Conservation (phyloP, 2,329 filamentous ascomycete genomes). For the Leptodontidium sp. region DNA sequence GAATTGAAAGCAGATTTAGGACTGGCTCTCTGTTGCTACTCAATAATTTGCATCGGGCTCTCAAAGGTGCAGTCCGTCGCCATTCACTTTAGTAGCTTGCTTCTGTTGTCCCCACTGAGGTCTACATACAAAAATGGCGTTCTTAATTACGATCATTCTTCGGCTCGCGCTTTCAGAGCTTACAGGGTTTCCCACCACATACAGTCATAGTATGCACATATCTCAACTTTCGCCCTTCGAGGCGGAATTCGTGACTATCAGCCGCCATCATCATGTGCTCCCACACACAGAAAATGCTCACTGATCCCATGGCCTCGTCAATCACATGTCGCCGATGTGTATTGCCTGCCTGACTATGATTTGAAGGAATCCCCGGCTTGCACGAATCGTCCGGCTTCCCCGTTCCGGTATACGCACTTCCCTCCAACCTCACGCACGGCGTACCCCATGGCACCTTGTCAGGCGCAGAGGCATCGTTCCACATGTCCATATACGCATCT, state of each 20-base stretch:
- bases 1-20: too few species aligned
- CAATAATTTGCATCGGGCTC: too few species aligned
- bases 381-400: slow-evolving; percentile 29
- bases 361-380: slow-evolving; percentile 31
- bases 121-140: too few species aligned
- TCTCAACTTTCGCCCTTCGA: slow-evolving; percentile 31
- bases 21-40: too few species aligned
- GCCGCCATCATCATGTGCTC: slow-evolving; percentile 33
- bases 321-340: slow-evolving; percentile 30
- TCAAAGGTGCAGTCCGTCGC: too few species aligned
- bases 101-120: too few species aligned
- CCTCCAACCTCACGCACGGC: slow-evolving; percentile 25
- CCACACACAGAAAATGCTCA: slow-evolving; percentile 30
- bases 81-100: too few species aligned
- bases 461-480: slow-evolving; percentile 21
- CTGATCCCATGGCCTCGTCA: slow-evolving; percentile 28
- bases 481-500: slow-evolving; percentile 28
- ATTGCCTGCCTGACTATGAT: slow-evolving; percentile 29
- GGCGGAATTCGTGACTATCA: slow-evolving; percentile 32
- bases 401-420: slow-evolving; percentile 26
- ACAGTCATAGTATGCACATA: slow-evolving; percentile 35
- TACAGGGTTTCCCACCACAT: slow-evolving; percentile 28
- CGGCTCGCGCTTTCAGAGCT: background rate
- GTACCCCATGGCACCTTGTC: slow-evolving; percentile 23
- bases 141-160: too few species aligned